Conservation (phyloP, 805 yeast species). For the Scheffersomyces spartinae region DNA sequence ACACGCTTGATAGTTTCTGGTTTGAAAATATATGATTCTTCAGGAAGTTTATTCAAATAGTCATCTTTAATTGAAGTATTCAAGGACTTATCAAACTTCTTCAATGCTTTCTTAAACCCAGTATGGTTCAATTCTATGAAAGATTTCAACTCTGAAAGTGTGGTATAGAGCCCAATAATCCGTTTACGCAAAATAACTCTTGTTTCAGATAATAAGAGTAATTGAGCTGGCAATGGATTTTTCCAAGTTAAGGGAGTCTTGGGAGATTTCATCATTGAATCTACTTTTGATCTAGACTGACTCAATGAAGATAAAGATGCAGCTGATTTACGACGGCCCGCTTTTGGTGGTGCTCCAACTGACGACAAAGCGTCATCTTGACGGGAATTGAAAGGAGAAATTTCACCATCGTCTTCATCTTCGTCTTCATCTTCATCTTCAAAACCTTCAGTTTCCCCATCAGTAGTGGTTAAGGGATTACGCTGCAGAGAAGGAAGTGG, state of each 20-base stretch:
- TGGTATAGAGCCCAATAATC: slow-evolving; percentile 54
- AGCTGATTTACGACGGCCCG: slow-evolving; percentile 1
- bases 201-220: slow-evolving; percentile 33
- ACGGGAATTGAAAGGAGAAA: slow-evolving; percentile 1
- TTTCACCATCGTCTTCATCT: slow-evolving; percentile 17
- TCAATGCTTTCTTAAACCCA: slow-evolving; percentile 82
- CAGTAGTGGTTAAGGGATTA: slow-evolving; percentile 13
- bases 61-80: slow-evolving; percentile 46
- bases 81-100: slow-evolving; percentile 83
- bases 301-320: slow-evolving; percentile 1
- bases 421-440: slow-evolving; percentile 19
- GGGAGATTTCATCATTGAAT: slow-evolving; percentile 17
- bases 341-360: slow-evolving; percentile 1
- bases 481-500: too few relatives aligned
- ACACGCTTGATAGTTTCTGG: slow-evolving; percentile 22
- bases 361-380: slow-evolving; percentile 2
- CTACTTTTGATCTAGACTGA: slow-evolving; percentile 3
- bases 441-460: slow-evolving; percentile 25
- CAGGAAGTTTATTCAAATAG: slow-evolving; percentile 39
- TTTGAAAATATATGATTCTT: slow-evolving; percentile 46
- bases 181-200: slow-evolving; percentile 59
- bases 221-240: slow-evolving; percentile 20
- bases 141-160: slow-evolving; percentile 72
- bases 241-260: slow-evolving; percentile 22
- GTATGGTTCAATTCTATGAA: slow-evolving; percentile 75